Conservation (phyloP, 2,329 filamentous ascomycete species). For the Phyllosticta paracitricarpa region DNA sequence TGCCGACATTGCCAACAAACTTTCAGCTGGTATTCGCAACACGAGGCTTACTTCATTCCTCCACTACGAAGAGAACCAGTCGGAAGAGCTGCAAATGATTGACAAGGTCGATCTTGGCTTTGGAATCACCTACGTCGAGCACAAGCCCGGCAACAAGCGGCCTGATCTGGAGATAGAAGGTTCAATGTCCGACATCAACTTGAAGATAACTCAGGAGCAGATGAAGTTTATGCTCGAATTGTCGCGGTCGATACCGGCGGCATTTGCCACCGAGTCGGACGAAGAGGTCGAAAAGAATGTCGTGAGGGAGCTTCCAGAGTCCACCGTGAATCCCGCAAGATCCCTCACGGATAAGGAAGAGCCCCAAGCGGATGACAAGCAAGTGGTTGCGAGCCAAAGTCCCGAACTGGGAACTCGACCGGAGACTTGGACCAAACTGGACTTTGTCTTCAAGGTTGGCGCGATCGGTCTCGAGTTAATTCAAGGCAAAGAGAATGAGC, state of each 20-base stretch:
- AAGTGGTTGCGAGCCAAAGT: constrained; percentile 36
- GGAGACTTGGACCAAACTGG: constrained; percentile 83
- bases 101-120: constrained; percentile 94
- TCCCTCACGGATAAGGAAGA: constrained; percentile 32
- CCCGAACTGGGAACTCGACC: constrained; percentile 62
- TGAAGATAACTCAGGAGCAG: constrained; percentile 82
- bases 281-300: constrained; percentile 61
- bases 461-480: constrained; percentile 84
- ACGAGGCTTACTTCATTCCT: constrained; percentile 85
- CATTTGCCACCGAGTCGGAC: constrained; percentile 67
- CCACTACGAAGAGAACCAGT: constrained; percentile 60
- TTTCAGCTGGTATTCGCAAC: constrained; percentile 84
- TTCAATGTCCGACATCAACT: constrained; percentile 84
- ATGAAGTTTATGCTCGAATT: constrained; percentile 82
- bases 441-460: constrained; percentile 80
- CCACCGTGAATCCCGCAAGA: constrained; percentile 41
- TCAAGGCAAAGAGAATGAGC: constrained; percentile 61
- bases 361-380: constrained; percentile 29
- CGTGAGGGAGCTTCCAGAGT: constrained; percentile 58
- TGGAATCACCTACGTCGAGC: constrained; percentile 83
- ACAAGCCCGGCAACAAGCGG: constrained; percentile 63
- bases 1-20: constrained; percentile 72
- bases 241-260: constrained; percentile 75
- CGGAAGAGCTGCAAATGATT: constrained; percentile 90
- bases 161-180: constrained; percentile 90